phyloP scores from a whole-genome alignment of 2,329 filamentous ascomycete genomes.

The Phyllosticta citribraziliensis region DNA sequence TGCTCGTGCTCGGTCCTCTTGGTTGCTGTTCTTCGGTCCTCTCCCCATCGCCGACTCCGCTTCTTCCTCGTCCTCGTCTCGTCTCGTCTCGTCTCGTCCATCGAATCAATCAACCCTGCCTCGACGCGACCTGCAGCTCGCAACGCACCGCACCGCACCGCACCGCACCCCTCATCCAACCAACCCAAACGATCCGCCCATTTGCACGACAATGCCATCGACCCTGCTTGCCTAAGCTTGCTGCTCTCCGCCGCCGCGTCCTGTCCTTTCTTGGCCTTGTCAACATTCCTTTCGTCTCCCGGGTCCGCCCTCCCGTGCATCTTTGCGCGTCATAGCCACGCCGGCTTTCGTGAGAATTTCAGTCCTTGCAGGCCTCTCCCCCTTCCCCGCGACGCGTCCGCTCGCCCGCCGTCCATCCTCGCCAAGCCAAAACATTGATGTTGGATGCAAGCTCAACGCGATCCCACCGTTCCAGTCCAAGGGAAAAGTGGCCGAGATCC shows the following conservation, averaged over 20 bases:
- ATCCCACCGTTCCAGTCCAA: conserved; percentile 15
- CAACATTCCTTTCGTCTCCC: conserved; percentile 3
- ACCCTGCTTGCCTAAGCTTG: background rate
- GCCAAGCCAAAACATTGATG: conserved; percentile 5
- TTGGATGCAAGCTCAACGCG: conserved; percentile 33
- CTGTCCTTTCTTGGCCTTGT: conserved; percentile 7
- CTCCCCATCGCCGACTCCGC: background rate
- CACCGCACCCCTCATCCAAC: background rate
- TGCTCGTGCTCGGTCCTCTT: no score
- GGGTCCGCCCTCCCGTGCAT: background rate
- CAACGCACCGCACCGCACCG: background rate
- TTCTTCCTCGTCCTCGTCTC: no score
- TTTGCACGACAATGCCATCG: background rate
- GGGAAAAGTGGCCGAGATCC: conserved; percentile 11
- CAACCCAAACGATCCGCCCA: background rate
- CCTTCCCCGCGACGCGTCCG: background rate
- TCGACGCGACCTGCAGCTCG: background rate
- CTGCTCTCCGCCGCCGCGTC: background rate
- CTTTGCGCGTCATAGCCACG: background rate
- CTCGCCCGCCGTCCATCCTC: background rate
- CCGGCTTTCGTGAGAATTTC: background rate
- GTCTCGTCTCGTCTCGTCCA: background rate
- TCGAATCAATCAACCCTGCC: background rate
- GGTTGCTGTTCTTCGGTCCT: background rate
- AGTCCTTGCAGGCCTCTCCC: conserved; percentile 6